These are phyloP conservation scores for Trichopus zeylanicus DNA, from an alignment of 116 monocot genomes.

Conservation along the genomic window DNA sequence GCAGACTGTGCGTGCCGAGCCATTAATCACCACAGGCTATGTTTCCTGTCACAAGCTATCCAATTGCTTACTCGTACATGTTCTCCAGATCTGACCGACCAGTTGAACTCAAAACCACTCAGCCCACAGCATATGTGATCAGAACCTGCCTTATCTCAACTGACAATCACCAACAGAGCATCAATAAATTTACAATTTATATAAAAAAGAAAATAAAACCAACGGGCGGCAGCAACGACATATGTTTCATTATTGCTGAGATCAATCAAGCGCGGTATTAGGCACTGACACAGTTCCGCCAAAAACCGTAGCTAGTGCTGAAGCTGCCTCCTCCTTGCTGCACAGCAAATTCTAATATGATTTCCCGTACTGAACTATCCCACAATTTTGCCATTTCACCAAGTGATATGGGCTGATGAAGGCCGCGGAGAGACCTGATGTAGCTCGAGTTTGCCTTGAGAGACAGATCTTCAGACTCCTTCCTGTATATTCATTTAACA, in stretches of 20 bases:
- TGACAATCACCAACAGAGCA: too few relatives aligned
- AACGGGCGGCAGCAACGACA: too few relatives aligned
- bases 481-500: conserved; percentile 3
- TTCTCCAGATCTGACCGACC: too few relatives aligned
- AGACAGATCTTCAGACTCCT: conserved; percentile 21
- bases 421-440: conserved; percentile 7
- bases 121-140: too few relatives aligned
- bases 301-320: conserved; percentile 20
- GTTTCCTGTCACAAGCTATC: too few relatives aligned
- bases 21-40: background rate
- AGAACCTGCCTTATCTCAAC: too few relatives aligned
- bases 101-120: too few relatives aligned
- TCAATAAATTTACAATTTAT: too few relatives aligned
- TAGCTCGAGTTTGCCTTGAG: conserved; percentile 18
- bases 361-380: conserved; percentile 21
- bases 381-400: conserved; percentile 29
- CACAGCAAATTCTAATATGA: conserved; percentile 26
- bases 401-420: conserved; percentile 27
- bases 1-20: background rate
- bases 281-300: conserved; percentile 3
- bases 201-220: too few relatives aligned
- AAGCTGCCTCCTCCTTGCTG: conserved; percentile 33
- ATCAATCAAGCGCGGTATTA: background rate
- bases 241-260: too few relatives aligned
- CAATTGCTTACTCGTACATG: background rate